These are phyloP conservation scores for Naganishia liquefaciens DNA, from an alignment of 1,284 basidiomycete genomes.

Conservation along the genomic window DNA sequence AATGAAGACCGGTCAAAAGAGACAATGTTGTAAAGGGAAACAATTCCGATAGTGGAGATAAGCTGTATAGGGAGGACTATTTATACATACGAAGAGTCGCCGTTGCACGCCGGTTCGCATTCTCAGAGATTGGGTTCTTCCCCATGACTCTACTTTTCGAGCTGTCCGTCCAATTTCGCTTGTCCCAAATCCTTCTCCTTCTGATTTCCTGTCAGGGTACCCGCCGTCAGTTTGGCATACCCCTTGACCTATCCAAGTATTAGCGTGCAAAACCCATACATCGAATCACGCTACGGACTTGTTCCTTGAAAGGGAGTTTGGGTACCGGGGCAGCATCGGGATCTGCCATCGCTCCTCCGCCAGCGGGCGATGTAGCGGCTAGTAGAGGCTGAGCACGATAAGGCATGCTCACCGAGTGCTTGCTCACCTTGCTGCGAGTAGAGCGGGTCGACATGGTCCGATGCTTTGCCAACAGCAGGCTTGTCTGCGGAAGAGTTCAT, in stretches of 20 bases:
- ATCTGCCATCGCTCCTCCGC: slow-evolving; percentile 18
- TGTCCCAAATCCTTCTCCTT: slow-evolving; percentile 46
- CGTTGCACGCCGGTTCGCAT: too few relatives aligned
- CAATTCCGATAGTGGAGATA: too few relatives aligned
- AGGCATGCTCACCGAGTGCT: background rate
- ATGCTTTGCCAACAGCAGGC: slow-evolving; percentile 17
- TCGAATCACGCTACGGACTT: slow-evolving; percentile 37
- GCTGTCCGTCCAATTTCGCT: slow-evolving; percentile 41
- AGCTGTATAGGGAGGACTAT: too few relatives aligned
- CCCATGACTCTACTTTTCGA: slow-evolving; percentile 14
- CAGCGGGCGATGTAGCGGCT: slow-evolving; percentile 11
- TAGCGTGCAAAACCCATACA: background rate
- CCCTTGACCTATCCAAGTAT: slow-evolving; percentile 41
- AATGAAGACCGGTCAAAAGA: too few relatives aligned
- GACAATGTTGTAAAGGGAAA: too few relatives aligned
- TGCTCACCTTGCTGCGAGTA: slow-evolving; percentile 17
- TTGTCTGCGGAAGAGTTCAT: slow-evolving; percentile 22
- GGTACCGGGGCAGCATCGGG: slow-evolving; percentile 13
- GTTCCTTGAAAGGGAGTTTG: slow-evolving; percentile 45
- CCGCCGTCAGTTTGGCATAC: slow-evolving; percentile 48
- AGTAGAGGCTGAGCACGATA: background rate
- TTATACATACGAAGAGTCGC: too few relatives aligned
- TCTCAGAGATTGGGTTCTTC: too few relatives aligned
- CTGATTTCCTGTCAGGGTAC: slow-evolving; percentile 42
- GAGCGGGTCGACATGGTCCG: slow-evolving; percentile 14